Evolutionary conservation across 805 yeast genomes (phyloP).

Genomic region (Saccharomycopsis lassenensis): DNA sequence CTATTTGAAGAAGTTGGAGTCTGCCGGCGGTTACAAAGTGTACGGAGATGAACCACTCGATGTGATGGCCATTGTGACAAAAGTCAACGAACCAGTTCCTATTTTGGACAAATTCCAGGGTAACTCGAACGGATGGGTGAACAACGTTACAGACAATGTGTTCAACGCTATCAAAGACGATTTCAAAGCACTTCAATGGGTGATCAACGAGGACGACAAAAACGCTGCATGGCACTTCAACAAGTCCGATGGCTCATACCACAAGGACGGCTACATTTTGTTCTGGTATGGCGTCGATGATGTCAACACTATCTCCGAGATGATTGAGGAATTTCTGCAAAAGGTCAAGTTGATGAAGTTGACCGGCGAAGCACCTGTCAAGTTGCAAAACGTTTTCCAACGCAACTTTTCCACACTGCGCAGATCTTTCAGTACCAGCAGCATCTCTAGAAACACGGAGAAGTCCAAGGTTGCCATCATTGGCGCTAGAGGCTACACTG

Average conservation of each 20-base stretch:
- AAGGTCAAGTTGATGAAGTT: slow-evolving; percentile 25
- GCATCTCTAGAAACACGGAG: too few species aligned
- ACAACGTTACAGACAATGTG: slow-evolving; percentile 91
- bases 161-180: slow-evolving; percentile 75
- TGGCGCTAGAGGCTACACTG: slow-evolving; percentile 98
- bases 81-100: slow-evolving; percentile 38
- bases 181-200: slow-evolving; percentile 70
- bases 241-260: slow-evolving; percentile 88
- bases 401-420: slow-evolving; percentile 35
- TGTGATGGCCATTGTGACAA: slow-evolving; percentile 76
- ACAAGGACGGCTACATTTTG: slow-evolving; percentile 77
- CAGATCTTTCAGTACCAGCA: slow-evolving; percentile 45
- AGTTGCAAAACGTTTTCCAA: slow-evolving; percentile 15
- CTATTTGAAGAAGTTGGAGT: slow-evolving; percentile 63
- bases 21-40: slow-evolving; percentile 31
- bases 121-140: slow-evolving; percentile 89
- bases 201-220: slow-evolving; percentile 79
- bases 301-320: slow-evolving; percentile 46
- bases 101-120: slow-evolving; percentile 78
- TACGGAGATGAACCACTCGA: slow-evolving; percentile 96
- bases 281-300: slow-evolving; percentile 89
- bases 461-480: slow-evolving; percentile 78
- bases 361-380: slow-evolving; percentile 3
- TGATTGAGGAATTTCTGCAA: slow-evolving; percentile 46
- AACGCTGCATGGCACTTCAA: slow-evolving; percentile 87